Evolutionary conservation across 495 filamentous ascomycete species (phyloP).

Genomic region (Xylaria palmicola): DNA sequence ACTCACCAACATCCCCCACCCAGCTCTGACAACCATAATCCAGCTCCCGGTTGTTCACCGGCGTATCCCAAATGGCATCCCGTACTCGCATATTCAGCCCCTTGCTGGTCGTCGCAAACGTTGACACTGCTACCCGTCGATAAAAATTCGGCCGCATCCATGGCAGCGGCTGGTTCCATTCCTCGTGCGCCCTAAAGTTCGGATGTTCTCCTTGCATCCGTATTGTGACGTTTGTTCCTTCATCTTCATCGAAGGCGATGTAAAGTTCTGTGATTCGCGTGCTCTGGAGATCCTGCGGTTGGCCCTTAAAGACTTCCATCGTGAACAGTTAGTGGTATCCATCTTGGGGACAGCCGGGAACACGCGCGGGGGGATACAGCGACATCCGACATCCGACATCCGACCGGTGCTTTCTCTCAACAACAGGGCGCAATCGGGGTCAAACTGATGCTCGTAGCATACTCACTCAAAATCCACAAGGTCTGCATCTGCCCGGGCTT

Average conservation of each 20-base stretch:
- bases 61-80: slow-evolving; percentile 28
- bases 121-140: slow-evolving; percentile 31
- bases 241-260: slow-evolving; percentile 32
- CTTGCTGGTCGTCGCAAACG: slow-evolving; percentile 22
- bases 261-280: slow-evolving; percentile 29
- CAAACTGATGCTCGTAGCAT: background rate
- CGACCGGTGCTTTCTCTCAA: background rate
- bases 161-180: slow-evolving; percentile 28
- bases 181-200: slow-evolving; percentile 25
- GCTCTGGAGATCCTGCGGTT: slow-evolving; percentile 32
- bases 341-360: background rate
- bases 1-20: slow-evolving; percentile 29
- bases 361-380: too few species aligned
- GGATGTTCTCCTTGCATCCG: slow-evolving; percentile 30
- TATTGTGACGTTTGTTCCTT: slow-evolving; percentile 30
- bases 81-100: slow-evolving; percentile 26
- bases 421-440: background rate
- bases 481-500: slow-evolving; percentile 14
- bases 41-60: slow-evolving; percentile 28
- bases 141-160: slow-evolving; percentile 31
- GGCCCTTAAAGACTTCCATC: slow-evolving; percentile 24
- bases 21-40: slow-evolving; percentile 33
- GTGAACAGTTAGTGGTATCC: background rate
- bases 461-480: slow-evolving; percentile 17
- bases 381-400: background rate